phyloP scores from a whole-genome alignment of 164 flowering plant genomes.

The Euptelea pleiosperma region DNA sequence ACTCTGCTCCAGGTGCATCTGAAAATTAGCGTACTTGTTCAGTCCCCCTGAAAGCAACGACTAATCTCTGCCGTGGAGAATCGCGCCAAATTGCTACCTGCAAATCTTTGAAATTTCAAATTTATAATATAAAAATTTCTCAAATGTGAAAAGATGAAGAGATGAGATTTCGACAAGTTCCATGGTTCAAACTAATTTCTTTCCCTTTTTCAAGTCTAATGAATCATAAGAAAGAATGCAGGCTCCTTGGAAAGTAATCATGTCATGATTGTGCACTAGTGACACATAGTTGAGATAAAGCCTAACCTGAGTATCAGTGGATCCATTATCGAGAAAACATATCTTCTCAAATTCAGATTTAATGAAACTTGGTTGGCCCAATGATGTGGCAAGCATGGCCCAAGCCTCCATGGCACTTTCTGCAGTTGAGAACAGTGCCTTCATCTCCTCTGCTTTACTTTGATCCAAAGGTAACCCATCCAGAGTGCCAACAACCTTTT shows the following conservation, averaged over 20 bases:
- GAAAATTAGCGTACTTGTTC: slow-evolving; percentile 63
- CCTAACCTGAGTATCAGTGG: slow-evolving; percentile 88
- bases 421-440: slow-evolving; percentile 72
- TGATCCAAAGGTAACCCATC: slow-evolving; percentile 43
- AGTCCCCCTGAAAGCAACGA: slow-evolving; percentile 94
- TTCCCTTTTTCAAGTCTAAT: neutral
- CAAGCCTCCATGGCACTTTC: slow-evolving; percentile 99
- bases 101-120: slow-evolving; percentile 16
- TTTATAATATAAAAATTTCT: neutral
- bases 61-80: slow-evolving; percentile 57
- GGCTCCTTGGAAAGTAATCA: neutral
- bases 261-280: neutral
- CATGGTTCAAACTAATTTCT: neutral
- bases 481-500: slow-evolving; percentile 13
- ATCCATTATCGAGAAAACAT: slow-evolving; percentile 78
- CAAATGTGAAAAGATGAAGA: neutral
- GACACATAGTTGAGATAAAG: neutral
- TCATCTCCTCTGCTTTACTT: slow-evolving; percentile 80
- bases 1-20: neutral
- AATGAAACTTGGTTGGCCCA: slow-evolving; percentile 92
- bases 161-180: neutral
- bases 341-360: slow-evolving; percentile 97
- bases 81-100: slow-evolving; percentile 99
- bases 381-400: slow-evolving; percentile 95
- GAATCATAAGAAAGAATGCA: slow-evolving; percentile 1